Conservation (phyloP, 495 filamentous ascomycete genomes). For the Alectoria sarmentosa region DNA sequence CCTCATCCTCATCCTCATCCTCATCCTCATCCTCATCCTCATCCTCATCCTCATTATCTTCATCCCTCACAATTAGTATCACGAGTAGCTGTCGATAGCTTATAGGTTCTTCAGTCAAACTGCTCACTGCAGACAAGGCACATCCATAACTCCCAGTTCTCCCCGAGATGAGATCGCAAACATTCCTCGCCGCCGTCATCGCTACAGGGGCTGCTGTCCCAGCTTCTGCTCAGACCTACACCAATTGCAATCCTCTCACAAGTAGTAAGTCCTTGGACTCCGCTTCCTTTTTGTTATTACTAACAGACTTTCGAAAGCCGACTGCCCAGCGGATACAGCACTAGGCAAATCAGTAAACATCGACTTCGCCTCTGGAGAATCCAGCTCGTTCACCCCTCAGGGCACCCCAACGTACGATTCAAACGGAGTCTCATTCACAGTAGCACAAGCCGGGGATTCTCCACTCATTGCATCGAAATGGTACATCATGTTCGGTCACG, state of each 20-base stretch:
- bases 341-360: conserved; percentile 70
- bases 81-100: neutral
- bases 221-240: conserved; percentile 65
- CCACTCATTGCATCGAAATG: conserved; percentile 70
- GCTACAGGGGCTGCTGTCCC: conserved; percentile 25
- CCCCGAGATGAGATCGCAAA: conserved; percentile 16
- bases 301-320: conserved; percentile 31
- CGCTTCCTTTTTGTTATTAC: neutral
- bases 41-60: neutral
- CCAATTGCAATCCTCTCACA: conserved; percentile 65
- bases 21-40: too few species aligned
- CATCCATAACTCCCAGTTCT: neutral
- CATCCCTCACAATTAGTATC: neutral
- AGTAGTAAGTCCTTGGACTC: conserved; percentile 44
- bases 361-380: conserved; percentile 69
- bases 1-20: too few species aligned
- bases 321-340: conserved; percentile 73
- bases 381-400: conserved; percentile 59
- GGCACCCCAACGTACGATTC: conserved; percentile 62
- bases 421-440: conserved; percentile 78
- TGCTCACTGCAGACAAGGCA: neutral
- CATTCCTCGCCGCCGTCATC: conserved; percentile 14
- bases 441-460: conserved; percentile 72
- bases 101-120: conserved; percentile 1
- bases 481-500: conserved; percentile 68